These are phyloP conservation scores for Lepidopterella palustris DNA, from an alignment of 495 filamentous ascomycete genomes.

Conservation along the genomic window DNA sequence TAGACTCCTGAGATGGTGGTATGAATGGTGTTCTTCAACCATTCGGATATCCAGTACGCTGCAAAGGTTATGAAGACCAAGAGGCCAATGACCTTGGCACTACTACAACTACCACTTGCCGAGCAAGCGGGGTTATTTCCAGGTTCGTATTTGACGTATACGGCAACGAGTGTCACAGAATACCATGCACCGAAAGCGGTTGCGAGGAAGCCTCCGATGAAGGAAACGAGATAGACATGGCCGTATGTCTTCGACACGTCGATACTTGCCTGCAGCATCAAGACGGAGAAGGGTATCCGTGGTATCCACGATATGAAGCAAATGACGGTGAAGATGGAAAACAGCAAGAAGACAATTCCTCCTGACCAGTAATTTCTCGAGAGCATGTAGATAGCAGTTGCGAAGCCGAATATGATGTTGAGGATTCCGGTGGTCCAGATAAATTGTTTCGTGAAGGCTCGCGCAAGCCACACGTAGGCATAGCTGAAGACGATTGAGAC, in stretches of 20 bases:
- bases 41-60: constrained; percentile 86
- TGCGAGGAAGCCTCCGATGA: constrained; percentile 68
- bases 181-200: constrained; percentile 63
- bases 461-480: constrained; percentile 67
- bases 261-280: constrained; percentile 84
- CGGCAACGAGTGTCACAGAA: constrained; percentile 51
- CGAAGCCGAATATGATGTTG: constrained; percentile 49
- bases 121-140: constrained; percentile 60
- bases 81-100: constrained; percentile 72
- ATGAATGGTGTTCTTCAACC: constrained; percentile 88
- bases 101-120: constrained; percentile 60
- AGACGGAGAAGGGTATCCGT: constrained; percentile 78
- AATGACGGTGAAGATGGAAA: constrained; percentile 72
- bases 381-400: constrained; percentile 63
- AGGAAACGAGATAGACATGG: constrained; percentile 79
- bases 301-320: constrained; percentile 78
- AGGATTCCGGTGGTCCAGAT: constrained; percentile 67
- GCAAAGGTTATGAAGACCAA: constrained; percentile 84
- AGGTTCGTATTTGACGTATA: constrained; percentile 80
- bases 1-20: constrained; percentile 82
- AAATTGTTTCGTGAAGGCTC: constrained; percentile 79
- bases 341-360: constrained; percentile 78
- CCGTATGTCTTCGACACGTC: constrained; percentile 77
- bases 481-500: constrained; percentile 68
- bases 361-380: constrained; percentile 64